phyloP scores from a whole-genome alignment of 257 asterid genomes.

The Gentiana straminea region DNA sequence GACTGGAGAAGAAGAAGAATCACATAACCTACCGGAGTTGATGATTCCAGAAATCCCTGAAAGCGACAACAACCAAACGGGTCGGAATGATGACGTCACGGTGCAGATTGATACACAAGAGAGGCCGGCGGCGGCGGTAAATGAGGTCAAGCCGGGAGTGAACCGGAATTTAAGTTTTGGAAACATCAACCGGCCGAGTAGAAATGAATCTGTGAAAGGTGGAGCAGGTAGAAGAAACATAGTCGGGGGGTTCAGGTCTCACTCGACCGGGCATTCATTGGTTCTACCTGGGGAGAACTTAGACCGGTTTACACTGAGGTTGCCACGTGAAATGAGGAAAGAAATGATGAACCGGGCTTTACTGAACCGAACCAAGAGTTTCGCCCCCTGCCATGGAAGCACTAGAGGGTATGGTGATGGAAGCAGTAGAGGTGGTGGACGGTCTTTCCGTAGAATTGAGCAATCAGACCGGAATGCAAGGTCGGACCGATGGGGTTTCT shows the following conservation, averaged over 20 bases:
- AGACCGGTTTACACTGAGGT: slow-evolving; percentile 63
- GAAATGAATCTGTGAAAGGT: slow-evolving; percentile 34
- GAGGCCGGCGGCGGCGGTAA: slow-evolving; percentile 4
- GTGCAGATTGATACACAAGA: slow-evolving; percentile 25
- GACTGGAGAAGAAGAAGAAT: slow-evolving; percentile 23
- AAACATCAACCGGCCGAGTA: slow-evolving; percentile 19
- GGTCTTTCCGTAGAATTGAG: slow-evolving; percentile 30
- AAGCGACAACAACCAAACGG: neutral
- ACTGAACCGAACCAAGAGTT: slow-evolving; percentile 43
- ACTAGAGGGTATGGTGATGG: slow-evolving; percentile 44
- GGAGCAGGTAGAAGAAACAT: slow-evolving; percentile 15
- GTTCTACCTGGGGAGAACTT: slow-evolving; percentile 58
- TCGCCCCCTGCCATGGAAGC: slow-evolving; percentile 27
- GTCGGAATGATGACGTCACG: slow-evolving; percentile 21
- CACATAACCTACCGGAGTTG: slow-evolving; percentile 13
- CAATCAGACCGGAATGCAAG: slow-evolving; percentile 24
- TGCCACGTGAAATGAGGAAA: slow-evolving; percentile 53
- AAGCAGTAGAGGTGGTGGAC: slow-evolving; percentile 27
- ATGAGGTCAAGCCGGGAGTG: slow-evolving; percentile 11
- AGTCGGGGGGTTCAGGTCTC: slow-evolving; percentile 55
- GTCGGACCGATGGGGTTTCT: slow-evolving; percentile 63
- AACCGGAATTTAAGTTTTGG: slow-evolving; percentile 27
- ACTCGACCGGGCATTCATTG: slow-evolving; percentile 84
- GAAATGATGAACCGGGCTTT: slow-evolving; percentile 62
- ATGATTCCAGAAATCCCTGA: neutral